phyloP scores from a whole-genome alignment of 176 grass and related monocot genomes.

The Coix lacrymajobi region DNA sequence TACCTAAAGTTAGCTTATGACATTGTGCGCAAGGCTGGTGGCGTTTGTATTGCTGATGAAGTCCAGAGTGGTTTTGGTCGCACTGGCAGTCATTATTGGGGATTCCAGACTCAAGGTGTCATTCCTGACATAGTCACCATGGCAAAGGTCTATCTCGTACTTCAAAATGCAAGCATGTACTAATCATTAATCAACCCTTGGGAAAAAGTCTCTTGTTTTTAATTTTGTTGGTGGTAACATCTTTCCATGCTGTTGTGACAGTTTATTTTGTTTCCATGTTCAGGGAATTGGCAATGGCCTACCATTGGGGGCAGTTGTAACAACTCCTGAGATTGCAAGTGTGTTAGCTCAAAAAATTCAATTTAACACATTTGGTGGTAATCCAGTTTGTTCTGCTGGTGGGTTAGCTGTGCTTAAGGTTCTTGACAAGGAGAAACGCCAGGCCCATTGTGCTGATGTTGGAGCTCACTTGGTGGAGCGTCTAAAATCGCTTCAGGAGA shows the following conservation, averaged over 20 bases:
- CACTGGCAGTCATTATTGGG: conserved; percentile 94
- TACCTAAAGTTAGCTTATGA: conserved; percentile 88
- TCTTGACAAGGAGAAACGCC: conserved; percentile 92
- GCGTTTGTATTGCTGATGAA: conserved; percentile 98
- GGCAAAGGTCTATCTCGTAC: conserved; percentile 62
- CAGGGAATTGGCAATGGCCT: conserved; percentile 97
- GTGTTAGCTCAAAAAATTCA: conserved; percentile 87
- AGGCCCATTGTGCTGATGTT: conserved; percentile 69
- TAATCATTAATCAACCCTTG: background rate
- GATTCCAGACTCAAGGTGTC: conserved; percentile 89
- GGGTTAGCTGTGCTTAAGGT: conserved; percentile 87
- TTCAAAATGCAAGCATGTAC: background rate
- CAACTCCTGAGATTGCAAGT: conserved; percentile 81
- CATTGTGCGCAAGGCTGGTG: conserved; percentile 73
- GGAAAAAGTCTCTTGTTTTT: background rate
- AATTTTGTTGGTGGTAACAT: background rate
- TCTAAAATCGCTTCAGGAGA: conserved; percentile 78
- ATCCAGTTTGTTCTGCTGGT: conserved; percentile 94
- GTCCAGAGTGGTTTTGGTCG: conserved; percentile 97
- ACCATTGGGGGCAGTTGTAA: conserved; percentile 90
- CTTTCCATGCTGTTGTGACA: background rate
- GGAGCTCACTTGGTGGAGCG: conserved; percentile 77
- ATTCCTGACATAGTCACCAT: conserved; percentile 92
- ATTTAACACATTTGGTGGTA: conserved; percentile 95
- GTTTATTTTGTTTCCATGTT: background rate